Base-by-base conservation (phyloP, 2,329 filamentous ascomycete species). In the Lecanicillium sp. region DNA sequence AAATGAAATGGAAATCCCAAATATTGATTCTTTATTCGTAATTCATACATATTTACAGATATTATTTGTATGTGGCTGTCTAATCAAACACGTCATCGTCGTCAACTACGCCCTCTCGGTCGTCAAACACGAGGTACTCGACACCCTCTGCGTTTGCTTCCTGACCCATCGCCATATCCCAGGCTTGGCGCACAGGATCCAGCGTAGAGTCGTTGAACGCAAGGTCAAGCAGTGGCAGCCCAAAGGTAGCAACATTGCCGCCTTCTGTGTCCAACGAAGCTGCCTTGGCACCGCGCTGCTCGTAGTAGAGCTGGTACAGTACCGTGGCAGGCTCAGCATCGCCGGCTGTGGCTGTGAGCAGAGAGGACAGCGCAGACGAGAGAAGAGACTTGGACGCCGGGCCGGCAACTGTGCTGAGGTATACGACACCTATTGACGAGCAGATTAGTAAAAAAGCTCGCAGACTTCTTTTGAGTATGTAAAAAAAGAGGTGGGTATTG, bases 81-180 rank as follows among this genome's bases (percentile, higher is more conserved):
- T 45, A 64, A 37, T 75, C 65, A 45, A 72, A 73, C 35, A 66
- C 58, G 39, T 76, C 71, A 28, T 77, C 72, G 40, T 84, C 78
- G 22, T 74, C 74, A 43, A 62, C 66, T 19, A 65, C 65, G 12
- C 69, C 72, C 54, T 88, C 81, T 17, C 87, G 73, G 43, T 92
- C 84, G 35, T 81, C 74, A 56, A 95, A 95, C 15, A 73, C 67
- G 74, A 96, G 80, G 51, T 92, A 96, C 32, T 73, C 60, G 9
- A 46, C 49, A 5, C 52, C 57, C 14, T 65, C 63, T 14, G 66
- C 65, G 14, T 64, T 64, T 2, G 58, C 64, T 4, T 71, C 68
- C 2, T 65, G 61, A 9, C 71, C 74, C 47, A 75, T 65, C 4
- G 88, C 69, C 35, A 67, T 63, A 44, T 73, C 66, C 88, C 89